Percentiles rank a stretch among this genome's conserved stretches.
Conservation (phyloP, 1,284 basidiomycete species). For the Marasmius oreades region DNA sequence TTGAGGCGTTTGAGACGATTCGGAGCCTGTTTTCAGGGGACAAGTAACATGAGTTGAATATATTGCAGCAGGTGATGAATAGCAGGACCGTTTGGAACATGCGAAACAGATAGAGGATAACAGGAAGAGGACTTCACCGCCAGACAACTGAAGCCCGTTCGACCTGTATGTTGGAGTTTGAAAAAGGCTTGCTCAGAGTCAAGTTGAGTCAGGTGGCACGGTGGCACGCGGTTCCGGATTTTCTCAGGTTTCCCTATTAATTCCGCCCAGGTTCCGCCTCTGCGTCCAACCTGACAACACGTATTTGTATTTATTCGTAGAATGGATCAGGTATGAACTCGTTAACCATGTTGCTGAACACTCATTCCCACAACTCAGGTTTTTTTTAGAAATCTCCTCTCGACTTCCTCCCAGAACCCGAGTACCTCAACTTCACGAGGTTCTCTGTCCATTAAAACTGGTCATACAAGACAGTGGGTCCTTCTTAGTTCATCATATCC, state of each 20-base stretch:
- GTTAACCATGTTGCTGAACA: not conserved
- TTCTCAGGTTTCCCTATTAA: no score
- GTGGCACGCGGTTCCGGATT: no score
- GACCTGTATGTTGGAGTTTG: no score
- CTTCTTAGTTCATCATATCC: not conserved
- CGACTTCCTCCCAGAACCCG: slow-evolving; percentile 1
- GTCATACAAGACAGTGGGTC: slow-evolving; percentile 3
- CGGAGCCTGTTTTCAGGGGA: not conserved
- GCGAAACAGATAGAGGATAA: not conserved
- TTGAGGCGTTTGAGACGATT: not conserved
- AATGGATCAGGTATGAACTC: slow-evolving; percentile 12
- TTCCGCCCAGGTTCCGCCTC: no score
- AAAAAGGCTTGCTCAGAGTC: no score
- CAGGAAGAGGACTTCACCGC: not conserved
- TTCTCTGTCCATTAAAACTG: slow-evolving; percentile 6
- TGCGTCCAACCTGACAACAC: no score
- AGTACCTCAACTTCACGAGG: slow-evolving; percentile 4
- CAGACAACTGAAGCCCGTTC: no score
- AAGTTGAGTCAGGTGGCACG: no score
- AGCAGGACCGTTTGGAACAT: not conserved
- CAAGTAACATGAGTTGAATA: not conserved
- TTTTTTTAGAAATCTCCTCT: slow-evolving; percentile 12
- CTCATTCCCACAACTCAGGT: slow-evolving; percentile 8
- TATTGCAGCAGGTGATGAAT: not conserved
- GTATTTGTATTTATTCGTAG: no score